Evolutionary conservation across 805 yeast genomes (phyloP), one percentile per base, ranked within the genome.

Genomic region (Candida maesae): DNA sequence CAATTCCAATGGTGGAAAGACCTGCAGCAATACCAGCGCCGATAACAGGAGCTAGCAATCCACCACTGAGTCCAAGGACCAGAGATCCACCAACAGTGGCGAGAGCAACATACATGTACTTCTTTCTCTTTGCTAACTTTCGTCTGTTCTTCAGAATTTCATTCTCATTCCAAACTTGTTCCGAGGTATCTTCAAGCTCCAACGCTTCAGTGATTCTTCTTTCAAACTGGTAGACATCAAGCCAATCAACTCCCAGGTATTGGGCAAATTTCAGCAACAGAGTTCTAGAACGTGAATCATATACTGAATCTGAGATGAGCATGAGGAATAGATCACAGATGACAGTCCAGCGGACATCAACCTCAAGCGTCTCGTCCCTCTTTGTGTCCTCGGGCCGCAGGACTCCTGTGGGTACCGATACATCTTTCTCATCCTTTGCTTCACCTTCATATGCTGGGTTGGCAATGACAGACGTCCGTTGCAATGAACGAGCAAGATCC

Each of bases 21-120:
- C 98, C 99, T 4, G 98, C 98, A 2, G 98, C 99, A 21, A 93
- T 58, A 55, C 99, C 99, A 2, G 98, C 98, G 37, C 98, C 98
- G 55, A 93, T 95, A 3, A 95, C 95, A 0, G 99, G 99, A 0
- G 99, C 99, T 33, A 93, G 66, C 33, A 93, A 64, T 6, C 99
- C 99, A 8, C 96, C 98, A 45, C 96, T 87, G 15, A 93, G 68
- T 2, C 99, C 99, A 44, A 93, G 76, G 2, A 93, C 95, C 17
- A 93, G 67, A 1, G 96, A 90, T 2, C 99, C 99, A 21, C 98
- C 98, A 13, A 90, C 73, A 7, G 98, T 93, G 0, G 99, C 99
- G 36, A 93, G 66, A 1, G 98, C 99, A 47, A 93, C 85, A 55
- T 86, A 89, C 38, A 88, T 82, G 60, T 87, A 67, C 56, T 90